Evolutionary conservation across 2,329 filamentous ascomycete species (phyloP).

Genomic region (Xylariales sp.): DNA sequence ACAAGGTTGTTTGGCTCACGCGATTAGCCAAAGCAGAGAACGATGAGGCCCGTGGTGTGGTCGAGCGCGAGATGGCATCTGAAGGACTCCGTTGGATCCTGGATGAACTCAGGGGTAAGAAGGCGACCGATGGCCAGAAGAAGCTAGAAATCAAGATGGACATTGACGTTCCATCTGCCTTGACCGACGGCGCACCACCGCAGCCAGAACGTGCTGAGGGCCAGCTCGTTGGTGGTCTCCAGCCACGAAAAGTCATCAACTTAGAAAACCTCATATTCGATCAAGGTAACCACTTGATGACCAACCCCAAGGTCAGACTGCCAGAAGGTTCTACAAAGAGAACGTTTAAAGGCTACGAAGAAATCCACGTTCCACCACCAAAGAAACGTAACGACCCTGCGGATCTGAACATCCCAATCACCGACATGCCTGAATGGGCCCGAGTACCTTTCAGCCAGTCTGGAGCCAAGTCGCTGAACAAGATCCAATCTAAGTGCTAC

Average conservation of each 20-base stretch:
- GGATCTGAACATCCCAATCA: constrained; percentile 77
- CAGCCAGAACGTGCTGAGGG: constrained; percentile 59
- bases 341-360: constrained; percentile 96
- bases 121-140: constrained; percentile 53
- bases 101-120: constrained; percentile 79
- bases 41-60: constrained; percentile 66
- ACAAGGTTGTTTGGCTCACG: constrained; percentile 95
- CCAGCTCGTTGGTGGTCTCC: constrained; percentile 73
- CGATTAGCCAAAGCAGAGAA: constrained; percentile 79
- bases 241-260: constrained; percentile 84
- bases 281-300: constrained; percentile 98
- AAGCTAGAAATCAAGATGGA: constrained; percentile 95
- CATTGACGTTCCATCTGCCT: constrained; percentile 67
- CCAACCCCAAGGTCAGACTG: constrained; percentile 91
- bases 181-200: constrained; percentile 43
- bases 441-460: constrained; percentile 72
- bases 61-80: constrained; percentile 89
- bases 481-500: constrained; percentile 92
- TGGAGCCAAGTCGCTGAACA: constrained; percentile 76
- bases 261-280: constrained; percentile 95
- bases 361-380: constrained; percentile 93
- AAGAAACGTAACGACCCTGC: constrained; percentile 80
- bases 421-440: constrained; percentile 90
- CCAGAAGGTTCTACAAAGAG: constrained; percentile 94
- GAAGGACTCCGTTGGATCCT: constrained; percentile 83